phyloP scores from a whole-genome alignment of 148 eudicot species.

The Simmondsia chinensis region DNA sequence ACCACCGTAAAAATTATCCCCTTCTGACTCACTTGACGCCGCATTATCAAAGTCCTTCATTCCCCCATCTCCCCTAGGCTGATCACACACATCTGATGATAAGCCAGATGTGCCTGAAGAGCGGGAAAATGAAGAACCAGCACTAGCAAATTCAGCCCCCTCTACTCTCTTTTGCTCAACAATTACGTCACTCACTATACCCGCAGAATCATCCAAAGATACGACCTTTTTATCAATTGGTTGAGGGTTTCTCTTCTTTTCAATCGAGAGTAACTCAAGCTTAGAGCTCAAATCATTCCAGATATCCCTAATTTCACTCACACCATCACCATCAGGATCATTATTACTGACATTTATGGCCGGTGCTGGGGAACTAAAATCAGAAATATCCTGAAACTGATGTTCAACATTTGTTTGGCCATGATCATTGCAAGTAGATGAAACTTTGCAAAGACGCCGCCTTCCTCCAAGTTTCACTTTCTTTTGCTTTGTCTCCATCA shows the following conservation, averaged over 20 bases:
- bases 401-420: conserved; percentile 16
- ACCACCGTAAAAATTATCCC: conserved; percentile 12
- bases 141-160: conserved; percentile 32
- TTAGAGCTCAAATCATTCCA: conserved; percentile 62
- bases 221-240: conserved; percentile 16
- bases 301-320: conserved; percentile 70
- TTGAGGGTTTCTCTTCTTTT: conserved; percentile 46
- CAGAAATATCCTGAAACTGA: conserved; percentile 29
- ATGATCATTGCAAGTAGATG: conserved; percentile 16
- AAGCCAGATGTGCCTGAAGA: conserved; percentile 28
- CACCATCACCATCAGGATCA: conserved; percentile 24
- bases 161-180: conserved; percentile 12
- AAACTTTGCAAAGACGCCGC: conserved; percentile 79
- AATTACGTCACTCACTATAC: conserved; percentile 13
- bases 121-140: conserved; percentile 35
- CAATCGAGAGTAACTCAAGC: conserved; percentile 71
- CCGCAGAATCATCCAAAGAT: conserved; percentile 19
- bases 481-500: conserved; percentile 25
- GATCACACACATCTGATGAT: conserved; percentile 21
- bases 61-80: conserved; percentile 12
- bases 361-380: conserved; percentile 50
- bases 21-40: conserved; percentile 7
- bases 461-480: conserved; percentile 74
- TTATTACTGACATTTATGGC: conserved; percentile 13
- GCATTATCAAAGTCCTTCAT: conserved; percentile 9